A percentile compares a stretch with the other conserved stretches of the same genome.
Conservation (phyloP, 192 early-diverging fungal species). For the Pilobolus umbonatus region DNA sequence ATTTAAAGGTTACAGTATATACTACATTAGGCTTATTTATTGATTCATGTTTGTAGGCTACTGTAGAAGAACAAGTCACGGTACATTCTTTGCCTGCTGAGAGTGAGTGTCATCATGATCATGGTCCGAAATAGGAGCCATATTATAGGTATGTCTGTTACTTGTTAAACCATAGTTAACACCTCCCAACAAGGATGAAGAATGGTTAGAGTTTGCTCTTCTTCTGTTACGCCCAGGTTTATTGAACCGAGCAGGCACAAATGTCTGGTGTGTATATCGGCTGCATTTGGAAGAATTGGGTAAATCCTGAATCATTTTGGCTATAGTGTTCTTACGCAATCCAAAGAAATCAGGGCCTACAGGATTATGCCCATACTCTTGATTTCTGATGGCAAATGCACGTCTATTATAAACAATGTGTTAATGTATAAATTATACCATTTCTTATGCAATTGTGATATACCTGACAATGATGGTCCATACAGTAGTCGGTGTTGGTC, state of each 20-base stretch:
- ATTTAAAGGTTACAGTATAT: too few relatives aligned
- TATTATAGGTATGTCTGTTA: conserved; percentile 9
- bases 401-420: conserved; percentile 21
- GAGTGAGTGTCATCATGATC: too few relatives aligned
- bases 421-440: neutral
- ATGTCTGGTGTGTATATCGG: conserved; percentile 66
- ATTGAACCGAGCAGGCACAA: conserved; percentile 46
- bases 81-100: neutral
- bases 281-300: conserved; percentile 70
- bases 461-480: conserved; percentile 75
- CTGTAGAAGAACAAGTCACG: too few relatives aligned
- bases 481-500: conserved; percentile 78
- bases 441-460: conserved; percentile 4
- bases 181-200: conserved; percentile 16
- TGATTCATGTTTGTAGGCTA: too few relatives aligned
- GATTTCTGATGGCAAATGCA: conserved; percentile 74
- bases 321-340: conserved; percentile 78
- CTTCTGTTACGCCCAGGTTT: conserved; percentile 28
- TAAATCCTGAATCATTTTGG: conserved; percentile 86
- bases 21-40: too few relatives aligned
- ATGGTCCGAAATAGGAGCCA: neutral
- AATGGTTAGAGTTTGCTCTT: conserved; percentile 16
- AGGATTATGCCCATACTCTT: conserved; percentile 74
- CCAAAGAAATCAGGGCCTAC: conserved; percentile 93
- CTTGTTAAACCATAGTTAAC: conserved; percentile 30